Evolutionary conservation across 495 filamentous ascomycete species (phyloP).

Genomic region (Cairneyella variabilis): DNA sequence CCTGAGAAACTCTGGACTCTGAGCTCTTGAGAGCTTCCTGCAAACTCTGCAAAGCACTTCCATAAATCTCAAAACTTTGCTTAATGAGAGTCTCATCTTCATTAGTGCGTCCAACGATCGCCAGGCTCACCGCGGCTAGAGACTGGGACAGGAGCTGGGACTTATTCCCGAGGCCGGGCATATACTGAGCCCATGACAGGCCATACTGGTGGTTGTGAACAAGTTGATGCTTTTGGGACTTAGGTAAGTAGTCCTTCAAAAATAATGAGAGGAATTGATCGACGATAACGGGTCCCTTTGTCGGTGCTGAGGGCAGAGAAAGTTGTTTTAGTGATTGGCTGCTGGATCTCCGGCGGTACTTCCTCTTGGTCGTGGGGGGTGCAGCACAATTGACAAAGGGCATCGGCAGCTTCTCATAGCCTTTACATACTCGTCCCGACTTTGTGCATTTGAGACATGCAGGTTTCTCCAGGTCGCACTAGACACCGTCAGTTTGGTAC

Average conservation of each 20-base stretch:
- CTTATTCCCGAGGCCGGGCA: not conserved
- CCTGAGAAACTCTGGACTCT: not conserved
- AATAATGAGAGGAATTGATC: slow-evolving; percentile 7
- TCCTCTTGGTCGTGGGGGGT: not conserved
- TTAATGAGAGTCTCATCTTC: not conserved
- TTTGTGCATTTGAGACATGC: not conserved
- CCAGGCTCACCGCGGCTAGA: slow-evolving; percentile 1
- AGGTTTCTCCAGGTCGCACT: slow-evolving; percentile 3
- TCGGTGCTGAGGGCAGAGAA: not conserved
- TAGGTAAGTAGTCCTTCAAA: slow-evolving; percentile 1
- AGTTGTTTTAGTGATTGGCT: not conserved
- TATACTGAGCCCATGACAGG: slow-evolving; percentile 7
- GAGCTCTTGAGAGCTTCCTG: not conserved
- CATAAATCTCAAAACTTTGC: slow-evolving; percentile 5
- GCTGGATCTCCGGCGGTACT: not conserved
- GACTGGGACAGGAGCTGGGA: not conserved
- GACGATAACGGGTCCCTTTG: slow-evolving; percentile 1
- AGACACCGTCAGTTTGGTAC: not conserved
- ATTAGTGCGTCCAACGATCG: slow-evolving; percentile 3
- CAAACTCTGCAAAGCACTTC: not conserved
- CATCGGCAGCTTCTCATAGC: slow-evolving; percentile 4
- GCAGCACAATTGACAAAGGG: not conserved
- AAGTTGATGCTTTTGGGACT: not conserved
- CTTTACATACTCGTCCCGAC: not conserved
- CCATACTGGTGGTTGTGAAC: slow-evolving; percentile 7